Evolutionary conservation across 2,329 filamentous ascomycete species (phyloP), one percentile per base, ranked within the genome.

Genomic region (Phialocephala subalpina): DNA sequence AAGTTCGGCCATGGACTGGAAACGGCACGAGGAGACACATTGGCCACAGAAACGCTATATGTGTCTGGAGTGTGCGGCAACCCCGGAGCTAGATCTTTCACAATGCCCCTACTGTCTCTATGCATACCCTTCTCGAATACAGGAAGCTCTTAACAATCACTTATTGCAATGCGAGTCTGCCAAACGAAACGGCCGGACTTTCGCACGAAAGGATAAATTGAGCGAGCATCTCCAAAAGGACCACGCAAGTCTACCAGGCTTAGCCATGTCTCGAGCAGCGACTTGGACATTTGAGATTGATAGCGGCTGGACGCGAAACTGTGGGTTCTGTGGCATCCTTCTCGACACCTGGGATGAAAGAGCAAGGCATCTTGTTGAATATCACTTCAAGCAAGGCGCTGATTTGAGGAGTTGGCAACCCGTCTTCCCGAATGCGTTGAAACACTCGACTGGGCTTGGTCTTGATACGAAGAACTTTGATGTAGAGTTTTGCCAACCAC

Each of bases 181-280:
- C 18, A 36, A 27, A 38, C 36, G 25, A 25, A 38, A 57, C 11
- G 53, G 53, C 20, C 29, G 29, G 8, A 57, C 53, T 9, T 57
- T 57, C 20, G 53, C 29, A 11, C 14, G 53, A 35, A 35, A 38
- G 16, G 53, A 57, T n/a, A 35, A 57, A 20, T 29, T 57, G 2
- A 57, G 29, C 20, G 53, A 57, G 7, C 53, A 57, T 57, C 53
- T 57, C 4, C 53, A 38, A 20, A 57, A 57, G 25, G 53, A 57
- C 8, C 53, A 57, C n/a, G 20, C 18, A 3, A 20, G 36, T 5
- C n/a, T n/a, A 3, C 29, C 29, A n/a, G 16, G 47, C 22, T 52
- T 12, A 11, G 35, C 35, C 8, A 57, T 36, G 29, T 57, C 29
- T 36, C 29, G 5, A 57, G 53, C 53, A 7, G 16, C 33, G 16